Conservation (phyloP, 2,329 filamentous ascomycete species). For the Monosporascus sp. region DNA sequence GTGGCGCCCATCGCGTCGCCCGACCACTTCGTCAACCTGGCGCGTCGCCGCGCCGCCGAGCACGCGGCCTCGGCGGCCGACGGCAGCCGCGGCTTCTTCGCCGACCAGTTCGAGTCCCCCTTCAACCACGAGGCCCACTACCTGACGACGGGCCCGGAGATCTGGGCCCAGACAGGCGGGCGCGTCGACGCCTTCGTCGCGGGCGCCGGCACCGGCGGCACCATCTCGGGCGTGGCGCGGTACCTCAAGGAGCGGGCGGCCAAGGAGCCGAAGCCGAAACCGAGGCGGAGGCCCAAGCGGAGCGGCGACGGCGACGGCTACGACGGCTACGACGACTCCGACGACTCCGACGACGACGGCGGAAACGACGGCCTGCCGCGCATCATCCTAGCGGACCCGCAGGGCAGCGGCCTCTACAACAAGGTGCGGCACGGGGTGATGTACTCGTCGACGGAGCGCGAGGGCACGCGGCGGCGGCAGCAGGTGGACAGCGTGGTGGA, state of each 20-base stretch:
- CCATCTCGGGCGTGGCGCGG: slow-evolving; percentile 78
- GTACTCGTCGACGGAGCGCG: slow-evolving; percentile 83
- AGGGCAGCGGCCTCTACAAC: slow-evolving; percentile 90
- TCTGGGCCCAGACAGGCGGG: slow-evolving; percentile 71
- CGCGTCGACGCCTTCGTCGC: slow-evolving; percentile 81
- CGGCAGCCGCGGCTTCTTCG: slow-evolving; percentile 79
- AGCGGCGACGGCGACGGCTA: too few relatives aligned
- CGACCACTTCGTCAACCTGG: slow-evolving; percentile 90
- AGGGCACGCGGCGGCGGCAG: slow-evolving; percentile 81
- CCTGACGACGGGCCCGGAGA: slow-evolving; percentile 81
- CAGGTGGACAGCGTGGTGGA: slow-evolving; percentile 97
- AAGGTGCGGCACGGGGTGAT: slow-evolving; percentile 90
- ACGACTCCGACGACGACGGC: neutral
- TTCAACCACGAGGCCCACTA: slow-evolving; percentile 88
- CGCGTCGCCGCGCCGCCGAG: slow-evolving; percentile 67
- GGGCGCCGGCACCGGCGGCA: slow-evolving; percentile 91
- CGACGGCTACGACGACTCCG: too few relatives aligned
- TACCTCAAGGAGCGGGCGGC: slow-evolving; percentile 66
- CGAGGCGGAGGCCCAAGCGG: slow-evolving; percentile 44
- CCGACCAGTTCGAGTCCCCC: slow-evolving; percentile 89
- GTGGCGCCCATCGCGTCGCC: slow-evolving; percentile 92
- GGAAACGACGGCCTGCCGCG: neutral
- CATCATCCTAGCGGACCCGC: slow-evolving; percentile 84
- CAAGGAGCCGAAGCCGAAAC: too few relatives aligned
- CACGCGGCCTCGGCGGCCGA: slow-evolving; percentile 58